Conservation (phyloP, 768 basidiomycete genomes). For the Lanmaoa pseudosensibilis region DNA sequence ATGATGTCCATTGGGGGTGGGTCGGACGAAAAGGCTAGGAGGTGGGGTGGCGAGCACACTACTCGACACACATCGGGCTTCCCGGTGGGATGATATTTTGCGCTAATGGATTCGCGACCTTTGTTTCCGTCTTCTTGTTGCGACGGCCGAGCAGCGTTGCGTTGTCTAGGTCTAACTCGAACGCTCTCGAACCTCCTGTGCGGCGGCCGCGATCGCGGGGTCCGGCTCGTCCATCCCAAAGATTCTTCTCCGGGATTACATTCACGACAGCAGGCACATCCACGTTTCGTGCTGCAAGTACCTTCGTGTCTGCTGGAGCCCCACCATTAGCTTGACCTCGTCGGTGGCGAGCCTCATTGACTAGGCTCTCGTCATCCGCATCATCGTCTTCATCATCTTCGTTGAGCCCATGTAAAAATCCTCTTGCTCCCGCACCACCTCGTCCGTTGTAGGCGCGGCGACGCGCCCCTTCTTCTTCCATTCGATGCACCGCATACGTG, state of each 20-base stretch:
- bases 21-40: neutral
- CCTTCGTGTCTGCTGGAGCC: slow-evolving; percentile 8
- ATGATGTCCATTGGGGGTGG: neutral
- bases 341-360: slow-evolving; percentile 50
- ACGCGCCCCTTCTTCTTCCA: slow-evolving; percentile 97
- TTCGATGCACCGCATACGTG: slow-evolving; percentile 97
- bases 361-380: slow-evolving; percentile 47
- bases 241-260: slow-evolving; percentile 17
- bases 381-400: slow-evolving; percentile 82
- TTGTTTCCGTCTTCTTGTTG: slow-evolving; percentile 41
- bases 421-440: slow-evolving; percentile 73
- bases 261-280: slow-evolving; percentile 12
- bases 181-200: slow-evolving; percentile 38
- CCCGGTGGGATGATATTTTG: slow-evolving; percentile 26
- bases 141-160: slow-evolving; percentile 84
- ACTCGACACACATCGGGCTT: slow-evolving; percentile 36
- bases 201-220: slow-evolving; percentile 55
- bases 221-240: slow-evolving; percentile 70
- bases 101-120: slow-evolving; percentile 38
- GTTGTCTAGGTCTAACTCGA: slow-evolving; percentile 84
- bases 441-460: slow-evolving; percentile 78
- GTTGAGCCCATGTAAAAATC: slow-evolving; percentile 83
- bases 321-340: slow-evolving; percentile 33
- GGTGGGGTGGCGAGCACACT: neutral
- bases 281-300: slow-evolving; percentile 7